Percentiles rank a stretch among this genome's conserved stretches.
These are phyloP conservation scores for Sindora glabra DNA, from an alignment of 306 rosid species.

Conservation along the genomic window DNA sequence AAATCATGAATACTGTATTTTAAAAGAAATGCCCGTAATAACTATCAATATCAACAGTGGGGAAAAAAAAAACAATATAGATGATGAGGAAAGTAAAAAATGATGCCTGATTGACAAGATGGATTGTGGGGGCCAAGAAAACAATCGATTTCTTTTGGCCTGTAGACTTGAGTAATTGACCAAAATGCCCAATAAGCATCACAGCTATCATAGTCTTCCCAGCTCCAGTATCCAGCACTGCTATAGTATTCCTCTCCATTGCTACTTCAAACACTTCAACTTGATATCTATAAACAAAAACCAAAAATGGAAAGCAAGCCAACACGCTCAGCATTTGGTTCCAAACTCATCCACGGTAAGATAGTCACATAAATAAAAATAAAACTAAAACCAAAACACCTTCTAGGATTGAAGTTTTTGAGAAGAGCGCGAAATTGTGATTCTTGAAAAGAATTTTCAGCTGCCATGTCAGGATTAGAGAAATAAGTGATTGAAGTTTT, in stretches of 20 bases:
- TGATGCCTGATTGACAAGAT: conserved; percentile 58
- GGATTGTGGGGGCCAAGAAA: conserved; percentile 70
- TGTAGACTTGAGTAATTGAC: conserved; percentile 22
- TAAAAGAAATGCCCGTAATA: too few relatives aligned
- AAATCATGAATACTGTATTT: too few relatives aligned
- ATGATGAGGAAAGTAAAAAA: neutral
- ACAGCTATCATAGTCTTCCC: conserved; percentile 70
- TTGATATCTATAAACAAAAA: conserved; percentile 39
- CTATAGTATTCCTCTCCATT: conserved; percentile 46
- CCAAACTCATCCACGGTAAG: neutral
- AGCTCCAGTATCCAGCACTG: conserved; percentile 64
- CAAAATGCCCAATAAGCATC: conserved; percentile 50
- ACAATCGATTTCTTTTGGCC: conserved; percentile 27
- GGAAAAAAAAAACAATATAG: too few relatives aligned
- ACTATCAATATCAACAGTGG: too few relatives aligned
- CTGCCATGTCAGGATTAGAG: neutral
- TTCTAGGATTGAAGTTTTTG: conserved; percentile 37
- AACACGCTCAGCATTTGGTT: neutral
- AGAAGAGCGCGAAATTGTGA: neutral
- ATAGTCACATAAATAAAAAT: neutral
- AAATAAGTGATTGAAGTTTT: neutral
- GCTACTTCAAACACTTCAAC: conserved; percentile 46
- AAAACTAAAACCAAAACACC: conserved; percentile 13
- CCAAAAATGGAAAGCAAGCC: neutral
- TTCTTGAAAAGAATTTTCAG: neutral